Evolutionary conservation across 805 yeast species (phyloP).

Genomic region (Nakazawaea siamensis): DNA sequence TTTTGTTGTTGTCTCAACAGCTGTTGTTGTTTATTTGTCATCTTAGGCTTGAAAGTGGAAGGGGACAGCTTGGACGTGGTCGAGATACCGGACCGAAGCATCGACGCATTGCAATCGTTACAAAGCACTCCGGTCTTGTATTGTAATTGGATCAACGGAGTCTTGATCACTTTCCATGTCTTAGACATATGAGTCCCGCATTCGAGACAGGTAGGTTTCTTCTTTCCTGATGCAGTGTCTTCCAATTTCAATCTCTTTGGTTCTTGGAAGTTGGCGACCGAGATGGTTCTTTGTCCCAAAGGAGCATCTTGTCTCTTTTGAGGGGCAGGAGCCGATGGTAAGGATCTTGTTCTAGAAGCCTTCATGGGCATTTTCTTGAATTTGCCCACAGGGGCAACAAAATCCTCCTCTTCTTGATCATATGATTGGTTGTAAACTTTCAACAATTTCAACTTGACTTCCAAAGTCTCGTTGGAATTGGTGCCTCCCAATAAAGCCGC

Average conservation of each 20-base stretch:
- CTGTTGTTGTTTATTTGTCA: background rate
- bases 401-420: background rate
- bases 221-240: background rate
- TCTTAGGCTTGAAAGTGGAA: background rate
- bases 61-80: background rate
- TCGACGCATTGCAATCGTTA: constrained; percentile 9
- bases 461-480: constrained; percentile 42
- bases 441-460: constrained; percentile 41
- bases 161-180: constrained; percentile 10
- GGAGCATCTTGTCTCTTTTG: background rate
- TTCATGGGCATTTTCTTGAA: constrained; percentile 1
- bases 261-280: constrained; percentile 6
- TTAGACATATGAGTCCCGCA: constrained; percentile 9
- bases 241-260: constrained; percentile 6
- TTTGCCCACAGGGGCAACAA: background rate
- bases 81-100: constrained; percentile 5
- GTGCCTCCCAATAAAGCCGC: constrained; percentile 29
- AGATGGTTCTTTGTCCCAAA: constrained; percentile 5
- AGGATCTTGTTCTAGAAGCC: constrained; percentile 8
- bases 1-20: background rate
- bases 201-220: constrained; percentile 7
- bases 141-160: constrained; percentile 1
- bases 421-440: constrained; percentile 9
- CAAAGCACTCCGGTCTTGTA: constrained; percentile 8
- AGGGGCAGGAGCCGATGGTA: constrained; percentile 2